Evolutionary conservation across 768 basidiomycete genomes (phyloP).

Genomic region (Phlebiopsis flavidoalba): DNA sequence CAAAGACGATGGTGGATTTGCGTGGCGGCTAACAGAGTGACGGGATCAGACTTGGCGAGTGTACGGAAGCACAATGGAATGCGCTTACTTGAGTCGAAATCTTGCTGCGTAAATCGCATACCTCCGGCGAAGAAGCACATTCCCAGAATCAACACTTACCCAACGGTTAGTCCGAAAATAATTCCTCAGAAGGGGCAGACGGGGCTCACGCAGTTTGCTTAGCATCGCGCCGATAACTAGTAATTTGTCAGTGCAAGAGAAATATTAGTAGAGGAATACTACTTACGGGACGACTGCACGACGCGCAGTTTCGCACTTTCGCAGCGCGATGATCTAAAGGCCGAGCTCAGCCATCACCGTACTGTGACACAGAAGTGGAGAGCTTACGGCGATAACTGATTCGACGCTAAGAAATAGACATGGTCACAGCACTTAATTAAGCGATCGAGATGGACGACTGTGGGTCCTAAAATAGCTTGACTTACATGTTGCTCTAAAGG

Average conservation of each 20-base stretch:
- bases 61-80: not conserved
- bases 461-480: not conserved
- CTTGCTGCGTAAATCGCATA: conserved; percentile 72
- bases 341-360: not conserved
- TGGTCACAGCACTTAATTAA: not conserved
- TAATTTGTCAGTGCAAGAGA: not conserved
- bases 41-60: not conserved
- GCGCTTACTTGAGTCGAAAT: conserved; percentile 57
- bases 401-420: conserved; percentile 35
- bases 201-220: conserved; percentile 57
- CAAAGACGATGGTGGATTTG: conserved; percentile 73
- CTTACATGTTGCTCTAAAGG: not conserved
- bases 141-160: conserved; percentile 54
- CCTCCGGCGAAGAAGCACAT: conserved; percentile 93
- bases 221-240: conserved; percentile 80
- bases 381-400: conserved; percentile 66
- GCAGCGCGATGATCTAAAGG: conserved; percentile 66
- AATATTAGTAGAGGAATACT: conserved; percentile 5
- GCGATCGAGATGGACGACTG: not conserved
- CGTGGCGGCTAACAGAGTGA: conserved; percentile 38
- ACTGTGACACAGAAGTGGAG: not conserved
- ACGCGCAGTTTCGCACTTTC: conserved; percentile 78
- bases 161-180: not conserved
- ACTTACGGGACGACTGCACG: conserved; percentile 75
- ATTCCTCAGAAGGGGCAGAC: not conserved